Base-by-base conservation (phyloP, 331 rosid genomes). In the Telfairia occidentalis region DNA sequence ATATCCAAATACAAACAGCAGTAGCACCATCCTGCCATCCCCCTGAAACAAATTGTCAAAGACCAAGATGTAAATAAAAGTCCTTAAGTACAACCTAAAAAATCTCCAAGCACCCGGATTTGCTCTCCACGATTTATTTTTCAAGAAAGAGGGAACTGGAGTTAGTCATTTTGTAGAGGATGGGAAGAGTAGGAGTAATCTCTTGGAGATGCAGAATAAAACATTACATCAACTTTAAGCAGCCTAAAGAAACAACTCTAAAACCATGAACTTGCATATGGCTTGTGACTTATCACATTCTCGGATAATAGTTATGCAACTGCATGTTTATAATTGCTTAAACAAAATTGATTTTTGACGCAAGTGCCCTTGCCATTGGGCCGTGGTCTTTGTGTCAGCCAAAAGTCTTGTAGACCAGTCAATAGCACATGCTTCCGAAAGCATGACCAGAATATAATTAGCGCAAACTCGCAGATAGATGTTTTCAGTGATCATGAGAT, bases 21-120 rank as follows among this genome's bases (percentile, higher is more conserved):
- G 96, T 92, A 58, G 98, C 96, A 76, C 98, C 98, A 69, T 92
- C 98, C 83, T 81, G 98, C 96, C 97, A 92, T 34, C 96, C 97
- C 75, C 90, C 98, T 92, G 87, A 72, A 70, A 70, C 12, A 40
- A 69, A 23, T 69, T 43, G 42, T 70, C 74, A 67, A 67, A 70
- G 7, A 46, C 38, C 55, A 45, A 13, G 21, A 70, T 26, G 58
- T 70, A 46, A 64, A 48, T 70, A 15, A 46, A 70, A 58, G 23
- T 16, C 9, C 12, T 69, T 8, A 26, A 43, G 40, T 57, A 69
- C 5, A 26, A 26, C 57, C 74, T 43, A 69, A 43, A 15, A 45
- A 43, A 45, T 45, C 26, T 15, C 26, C 57, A 69, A 26, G 42
- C 40, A 45, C 42, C 35, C 23, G 0, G 57, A 43, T 69, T 43